Conservation (phyloP, 306 rosid genomes). For the Psophocarpus tetragonolobus region DNA sequence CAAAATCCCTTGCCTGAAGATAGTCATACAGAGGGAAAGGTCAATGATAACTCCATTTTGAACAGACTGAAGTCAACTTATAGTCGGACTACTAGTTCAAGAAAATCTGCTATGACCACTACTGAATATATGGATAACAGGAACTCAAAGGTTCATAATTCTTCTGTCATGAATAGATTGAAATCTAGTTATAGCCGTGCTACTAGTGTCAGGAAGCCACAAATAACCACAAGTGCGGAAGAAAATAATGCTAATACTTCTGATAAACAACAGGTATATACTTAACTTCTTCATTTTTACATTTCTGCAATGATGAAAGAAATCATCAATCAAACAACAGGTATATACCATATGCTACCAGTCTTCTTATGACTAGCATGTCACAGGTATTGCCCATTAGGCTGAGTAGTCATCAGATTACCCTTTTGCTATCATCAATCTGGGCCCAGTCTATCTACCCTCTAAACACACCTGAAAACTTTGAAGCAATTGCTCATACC, state of each 20-base stretch:
- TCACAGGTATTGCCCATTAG: slow-evolving; percentile 74
- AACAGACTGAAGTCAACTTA: slow-evolving; percentile 68
- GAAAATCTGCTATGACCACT: slow-evolving; percentile 27
- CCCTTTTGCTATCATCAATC: slow-evolving; percentile 84
- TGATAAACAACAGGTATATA: slow-evolving; percentile 58
- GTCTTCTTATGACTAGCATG: slow-evolving; percentile 27
- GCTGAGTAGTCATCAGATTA: slow-evolving; percentile 91
- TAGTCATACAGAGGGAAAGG: slow-evolving; percentile 42
- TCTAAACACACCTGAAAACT: slow-evolving; percentile 73
- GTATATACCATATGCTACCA: slow-evolving; percentile 25
- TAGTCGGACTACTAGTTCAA: slow-evolving; percentile 51
- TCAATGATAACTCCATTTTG: slow-evolving; percentile 48
- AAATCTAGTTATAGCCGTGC: slow-evolving; percentile 60
- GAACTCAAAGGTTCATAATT: slow-evolving; percentile 39
- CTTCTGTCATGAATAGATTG: slow-evolving; percentile 58
- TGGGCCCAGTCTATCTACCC: slow-evolving; percentile 85
- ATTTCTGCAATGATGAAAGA: slow-evolving; percentile 1
- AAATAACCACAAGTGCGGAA: slow-evolving; percentile 22
- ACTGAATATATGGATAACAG: slow-evolving; percentile 25
- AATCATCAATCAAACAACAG: slow-evolving; percentile 20
- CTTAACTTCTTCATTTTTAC: slow-evolving; percentile 8
- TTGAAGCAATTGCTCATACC: slow-evolving; percentile 95
- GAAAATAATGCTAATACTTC: slow-evolving; percentile 42
- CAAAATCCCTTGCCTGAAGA: slow-evolving; percentile 47
- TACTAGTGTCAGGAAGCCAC: slow-evolving; percentile 51